Base-by-base conservation (phyloP, 345 rosid species). In the Gossypioides kirkii region DNA sequence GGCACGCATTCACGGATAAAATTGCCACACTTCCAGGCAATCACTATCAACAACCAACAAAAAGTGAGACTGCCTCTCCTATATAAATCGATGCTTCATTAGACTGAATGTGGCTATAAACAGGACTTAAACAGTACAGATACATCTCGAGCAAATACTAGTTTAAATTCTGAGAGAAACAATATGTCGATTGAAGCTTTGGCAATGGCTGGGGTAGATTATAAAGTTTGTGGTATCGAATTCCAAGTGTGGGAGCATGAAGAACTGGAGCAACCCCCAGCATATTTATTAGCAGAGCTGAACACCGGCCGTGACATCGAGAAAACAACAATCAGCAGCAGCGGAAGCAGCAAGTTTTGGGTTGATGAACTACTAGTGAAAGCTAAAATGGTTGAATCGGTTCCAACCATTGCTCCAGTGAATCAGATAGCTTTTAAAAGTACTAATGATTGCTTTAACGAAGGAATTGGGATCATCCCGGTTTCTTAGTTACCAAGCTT, bases 181-280 rank as follows among this genome's bases (percentile, higher is more conserved):
- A 26, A 53, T 10, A 65, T 45, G 54, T 73, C 75, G 12, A 47
- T 61, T 12, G 75, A 73, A 61, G 75, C 75, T 61, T 17, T 47
- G 68, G 61, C 76, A 61, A 73, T 73, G 76, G 70, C 61, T 32
- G 49, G 61, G 18, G 60, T 46, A 23, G 76, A 73, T 73, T 73
- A 61, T 18, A 17, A 8, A 6, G 76, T 10, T 46, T 73, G 69
- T 12, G 6, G 69, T 23, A 18, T 60, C 4, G 36, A 61, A 25
- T 13, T 64, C 4, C 61, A 75, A 28, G 56, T 67, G 47, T 60
- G 25, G 76, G 69, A 49, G 45, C 58, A 73, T 16, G 47, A 45
- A 10, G 46, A 12, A 12, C 9, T 16, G 43, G 69, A 73, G 47
- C 59, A 28, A 56, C 61, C 46, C 12, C 59, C 76, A 47, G 22